Evolutionary conservation across 768 basidiomycete genomes (phyloP), one percentile per base, ranked within the genome.

Genomic region (Tubosaeta sp.): DNA sequence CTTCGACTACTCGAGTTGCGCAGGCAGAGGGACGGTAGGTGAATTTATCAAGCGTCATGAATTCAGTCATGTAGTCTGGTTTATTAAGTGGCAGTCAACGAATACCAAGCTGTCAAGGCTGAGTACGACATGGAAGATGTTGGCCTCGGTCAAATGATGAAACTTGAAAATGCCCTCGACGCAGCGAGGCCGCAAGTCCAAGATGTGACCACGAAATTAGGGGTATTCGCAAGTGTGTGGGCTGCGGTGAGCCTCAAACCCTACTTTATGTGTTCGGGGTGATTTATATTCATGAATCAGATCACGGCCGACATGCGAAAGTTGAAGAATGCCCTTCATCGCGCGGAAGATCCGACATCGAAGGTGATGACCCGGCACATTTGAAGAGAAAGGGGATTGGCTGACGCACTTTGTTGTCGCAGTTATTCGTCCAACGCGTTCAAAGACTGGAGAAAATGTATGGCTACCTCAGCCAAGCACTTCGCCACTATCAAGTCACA

Each of bases 401-500:
- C 25, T 50, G 4, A 55, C 9, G 2, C 12, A n/a, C 1, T 22
- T 25, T 24, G 30, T 41, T 27, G 3, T 22, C n/a, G 3, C 7
- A 59, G 60, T 22, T 61, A 14, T 62, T 61, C 40, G 18, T 40
- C 41, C 34, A 31, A 12, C 60, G 60, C 13, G 42, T 61, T 31
- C 40, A 50, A 19, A 45, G 38, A 32, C 36, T 61, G 24, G 60
- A 61, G 44, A 45, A 1, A 4, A 44, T 61, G 57, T 61, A 61
- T 4, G 52, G 52, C 19, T 60, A 54, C 36, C 61, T 63, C 9
- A 57, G 59, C 22, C 55, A 40, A 25, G 61, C 61, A 6, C 61
- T 63, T 36, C 58, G 55, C 27, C 46, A 54, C 29, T 63, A 62
- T 35, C 61, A 63, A 21, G 48, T 54, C 47, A 62, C 48, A 6